Conservation (phyloP, 768 basidiomycete genomes). For the Pholiota conissans region DNA sequence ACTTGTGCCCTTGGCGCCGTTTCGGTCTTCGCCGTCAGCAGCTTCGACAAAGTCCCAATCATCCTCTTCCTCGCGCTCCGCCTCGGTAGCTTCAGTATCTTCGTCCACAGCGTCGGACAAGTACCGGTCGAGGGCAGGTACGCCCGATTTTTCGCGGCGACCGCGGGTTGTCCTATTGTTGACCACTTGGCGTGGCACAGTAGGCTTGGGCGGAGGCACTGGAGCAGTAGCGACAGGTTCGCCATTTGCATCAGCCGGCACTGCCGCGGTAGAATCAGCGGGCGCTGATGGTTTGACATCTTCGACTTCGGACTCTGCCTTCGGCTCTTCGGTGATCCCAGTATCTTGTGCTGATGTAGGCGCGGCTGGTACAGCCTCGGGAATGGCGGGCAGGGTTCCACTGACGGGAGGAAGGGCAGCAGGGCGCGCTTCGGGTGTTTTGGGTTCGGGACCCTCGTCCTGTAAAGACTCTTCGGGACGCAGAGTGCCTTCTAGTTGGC, state of each 20-base stretch:
- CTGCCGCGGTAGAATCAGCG: background rate
- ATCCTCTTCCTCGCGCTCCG: slow-evolving; percentile 66
- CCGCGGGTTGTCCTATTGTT: slow-evolving; percentile 29
- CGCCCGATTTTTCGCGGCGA: slow-evolving; percentile 81
- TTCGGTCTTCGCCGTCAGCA: slow-evolving; percentile 79
- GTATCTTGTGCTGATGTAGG: background rate
- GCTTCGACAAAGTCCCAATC: slow-evolving; percentile 92
- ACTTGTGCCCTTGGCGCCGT: slow-evolving; percentile 77
- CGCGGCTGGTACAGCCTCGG: background rate
- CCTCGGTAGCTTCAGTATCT: slow-evolving; percentile 41
- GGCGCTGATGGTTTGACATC: background rate
- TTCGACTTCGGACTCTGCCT: slow-evolving; percentile 11
- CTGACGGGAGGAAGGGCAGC: slow-evolving; percentile 26
- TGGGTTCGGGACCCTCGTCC: slow-evolving; percentile 55
- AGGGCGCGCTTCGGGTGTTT: slow-evolving; percentile 73
- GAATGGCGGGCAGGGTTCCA: slow-evolving; percentile 5
- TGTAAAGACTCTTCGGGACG: slow-evolving; percentile 24
- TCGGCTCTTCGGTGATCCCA: background rate
- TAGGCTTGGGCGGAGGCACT: slow-evolving; percentile 27
- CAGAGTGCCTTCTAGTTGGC: slow-evolving; percentile 15
- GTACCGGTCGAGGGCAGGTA: slow-evolving; percentile 76
- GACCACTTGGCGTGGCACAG: slow-evolving; percentile 22
- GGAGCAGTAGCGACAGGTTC: slow-evolving; percentile 11
- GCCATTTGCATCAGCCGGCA: slow-evolving; percentile 22
- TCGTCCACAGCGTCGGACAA: slow-evolving; percentile 55